Evolutionary conservation across 2,329 filamentous ascomycete genomes (phyloP).

Genomic region (Pseudogymnoascus sp.): DNA sequence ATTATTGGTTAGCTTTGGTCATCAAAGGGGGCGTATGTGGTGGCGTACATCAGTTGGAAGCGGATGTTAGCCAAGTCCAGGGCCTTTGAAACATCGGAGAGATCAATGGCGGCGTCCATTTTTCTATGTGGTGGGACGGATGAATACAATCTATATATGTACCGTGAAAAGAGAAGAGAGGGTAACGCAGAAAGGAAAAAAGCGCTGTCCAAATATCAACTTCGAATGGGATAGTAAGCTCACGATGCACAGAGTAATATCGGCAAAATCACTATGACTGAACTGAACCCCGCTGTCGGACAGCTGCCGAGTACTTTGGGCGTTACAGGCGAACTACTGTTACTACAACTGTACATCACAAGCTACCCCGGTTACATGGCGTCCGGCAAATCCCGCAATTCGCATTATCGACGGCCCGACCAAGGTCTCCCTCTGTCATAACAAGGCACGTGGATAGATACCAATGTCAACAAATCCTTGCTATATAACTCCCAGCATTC

Average conservation of each 20-base stretch:
- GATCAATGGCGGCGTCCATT: constrained; percentile 89
- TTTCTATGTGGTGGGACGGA: constrained; percentile 16
- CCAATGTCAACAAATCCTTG: constrained; percentile 3
- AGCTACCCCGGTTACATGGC: constrained; percentile 1
- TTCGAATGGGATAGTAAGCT: background rate
- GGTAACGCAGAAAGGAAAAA: background rate
- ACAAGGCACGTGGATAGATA: constrained; percentile 7
- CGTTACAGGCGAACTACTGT: no score
- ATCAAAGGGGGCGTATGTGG: background rate
- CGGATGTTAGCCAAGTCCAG: constrained; percentile 87
- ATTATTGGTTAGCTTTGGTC: constrained; percentile 9
- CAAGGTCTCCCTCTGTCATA: background rate
- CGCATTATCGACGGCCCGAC: constrained; percentile 3
- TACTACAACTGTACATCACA: background rate
- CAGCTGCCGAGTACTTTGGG: background rate
- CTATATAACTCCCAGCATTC: background rate
- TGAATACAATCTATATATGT: constrained; percentile 1
- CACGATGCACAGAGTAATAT: background rate
- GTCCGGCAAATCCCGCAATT: background rate
- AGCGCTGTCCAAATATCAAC: background rate
- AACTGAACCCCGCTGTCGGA: background rate
- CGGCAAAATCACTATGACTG: background rate
- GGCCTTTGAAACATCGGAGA: constrained; percentile 74
- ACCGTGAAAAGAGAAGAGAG: background rate
- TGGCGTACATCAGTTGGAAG: constrained; percentile 76